Base-by-base conservation (phyloP, 2,329 filamentous ascomycete genomes). In the Colletotrichum viniferum region DNA sequence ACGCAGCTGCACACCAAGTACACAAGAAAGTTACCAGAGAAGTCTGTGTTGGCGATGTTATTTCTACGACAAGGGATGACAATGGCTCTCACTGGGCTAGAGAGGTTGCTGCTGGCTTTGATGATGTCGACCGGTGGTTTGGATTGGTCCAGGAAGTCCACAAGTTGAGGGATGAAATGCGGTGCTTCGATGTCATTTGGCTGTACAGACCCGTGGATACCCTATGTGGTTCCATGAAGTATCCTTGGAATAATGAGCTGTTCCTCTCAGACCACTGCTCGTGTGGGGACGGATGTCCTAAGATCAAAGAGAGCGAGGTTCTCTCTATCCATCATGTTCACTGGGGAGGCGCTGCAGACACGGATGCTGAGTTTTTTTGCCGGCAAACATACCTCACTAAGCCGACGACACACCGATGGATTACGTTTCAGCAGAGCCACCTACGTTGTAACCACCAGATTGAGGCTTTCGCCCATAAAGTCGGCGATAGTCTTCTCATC, bases 221-320 rank as follows among this genome's bases (percentile, higher is more conserved):
- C 0, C 90, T 93, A 0, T 94, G 95, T 58, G 90, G 88, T 0
- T 84, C 89, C 7, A 92, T 93, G 83, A 88, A 88, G 12, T 97
- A 96, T 78, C 93, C 93, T 0, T 92, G 91, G 82, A 77, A 84
- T 0, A 94, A 96, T 67, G 95, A 97, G 82, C 83, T 97, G 0
- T 97, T 97, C 76, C 83, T 96, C 0, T 95, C 92, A 0, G 91
- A 95, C 66, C 92, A 96, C 74, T 96, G 95, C 83, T 94, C 92
- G 2, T 97, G 95, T 77, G 81, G 85, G 0, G 86, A 90, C 21
- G 80, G 58, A 0, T 73, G 72, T 1, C 73, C 84, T 0, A 87
- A 87, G 32, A 86, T 95, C 4, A 78, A 86, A 0, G 87, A 88
- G 2, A 82, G 88, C 0, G 88, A 95, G 38, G 85, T 96, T 1